A percentile compares a stretch with the other conserved stretches of the same genome.
Conservation (phyloP, 2,329 filamentous ascomycete genomes). For the Xylaria sp. region DNA sequence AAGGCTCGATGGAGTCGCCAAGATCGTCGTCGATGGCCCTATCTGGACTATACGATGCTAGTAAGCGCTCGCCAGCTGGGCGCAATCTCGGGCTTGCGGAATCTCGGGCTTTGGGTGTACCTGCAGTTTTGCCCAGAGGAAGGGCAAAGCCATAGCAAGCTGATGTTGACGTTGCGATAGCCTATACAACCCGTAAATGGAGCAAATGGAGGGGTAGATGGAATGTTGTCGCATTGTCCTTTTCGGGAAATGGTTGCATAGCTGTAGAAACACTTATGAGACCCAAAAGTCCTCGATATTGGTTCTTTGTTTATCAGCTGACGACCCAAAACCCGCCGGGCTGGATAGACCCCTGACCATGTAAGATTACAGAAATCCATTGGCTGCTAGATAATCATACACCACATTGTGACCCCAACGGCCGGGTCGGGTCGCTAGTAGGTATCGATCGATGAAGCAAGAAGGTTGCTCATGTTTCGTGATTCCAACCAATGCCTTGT, state of each 20-base stretch:
- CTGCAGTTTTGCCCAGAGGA: conserved; percentile 12
- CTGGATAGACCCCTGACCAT: conserved; percentile 31
- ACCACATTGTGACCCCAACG: conserved; percentile 21
- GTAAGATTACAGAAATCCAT: conserved; percentile 27
- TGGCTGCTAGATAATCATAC: conserved; percentile 20
- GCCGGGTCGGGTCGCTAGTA: conserved; percentile 32
- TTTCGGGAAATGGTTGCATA: conserved; percentile 20
- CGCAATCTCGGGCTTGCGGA: conserved; percentile 28
- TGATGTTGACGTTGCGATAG: conserved; percentile 1
- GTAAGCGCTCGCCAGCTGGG: conserved; percentile 28
- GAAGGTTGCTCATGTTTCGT: conserved; percentile 5
- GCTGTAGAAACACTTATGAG: conserved; percentile 12
- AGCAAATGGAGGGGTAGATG: no score
- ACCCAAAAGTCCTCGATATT: conserved; percentile 16
- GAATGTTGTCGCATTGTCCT: conserved; percentile 4
- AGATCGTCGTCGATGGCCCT: neutral
- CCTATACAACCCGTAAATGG: neutral
- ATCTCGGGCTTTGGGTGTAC: conserved; percentile 15
- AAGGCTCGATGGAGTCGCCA: conserved; percentile 3
- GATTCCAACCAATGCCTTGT: conserved; percentile 1
- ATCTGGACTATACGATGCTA: conserved; percentile 5
- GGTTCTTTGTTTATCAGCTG: conserved; percentile 33
- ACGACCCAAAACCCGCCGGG: conserved; percentile 27
- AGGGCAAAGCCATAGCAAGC: neutral
- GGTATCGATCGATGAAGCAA: conserved; percentile 1